A percentile compares a stretch with the other conserved stretches of the same genome.
Conservation (phyloP, 23 red algal species). For the Chondrus crispus region DNA sequence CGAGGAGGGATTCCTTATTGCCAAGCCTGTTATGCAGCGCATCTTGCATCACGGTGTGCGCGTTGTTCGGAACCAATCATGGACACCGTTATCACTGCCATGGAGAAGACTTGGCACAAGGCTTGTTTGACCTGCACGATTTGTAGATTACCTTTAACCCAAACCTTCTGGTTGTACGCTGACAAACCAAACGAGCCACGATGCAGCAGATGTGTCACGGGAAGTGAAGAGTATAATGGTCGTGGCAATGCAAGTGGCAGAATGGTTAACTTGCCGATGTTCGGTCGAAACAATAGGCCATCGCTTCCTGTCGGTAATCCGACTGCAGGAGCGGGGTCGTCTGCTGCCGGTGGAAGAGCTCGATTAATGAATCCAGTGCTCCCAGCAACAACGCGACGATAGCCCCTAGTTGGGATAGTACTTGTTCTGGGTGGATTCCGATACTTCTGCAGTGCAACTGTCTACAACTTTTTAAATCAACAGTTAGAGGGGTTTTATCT, state of each 20-base stretch:
- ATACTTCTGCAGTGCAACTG: too few species aligned
- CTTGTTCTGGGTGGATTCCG: too few species aligned
- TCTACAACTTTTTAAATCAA: too few species aligned
- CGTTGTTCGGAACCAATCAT: slow-evolving; percentile 82
- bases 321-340: neutral
- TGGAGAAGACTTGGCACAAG: slow-evolving; percentile 90
- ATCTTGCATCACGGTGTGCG: slow-evolving; percentile 83
- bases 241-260: neutral
- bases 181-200: slow-evolving; percentile 78
- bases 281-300: neutral
- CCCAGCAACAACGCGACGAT: neutral
- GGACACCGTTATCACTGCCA: slow-evolving; percentile 82
- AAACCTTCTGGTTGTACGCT: slow-evolving; percentile 86
- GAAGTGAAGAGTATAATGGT: slow-evolving; percentile 22
- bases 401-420: too few species aligned
- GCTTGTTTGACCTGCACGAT: slow-evolving; percentile 76
- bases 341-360: neutral
- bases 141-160: slow-evolving; percentile 74
- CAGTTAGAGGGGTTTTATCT: too few species aligned
- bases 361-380: slow-evolving; percentile 14
- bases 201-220: slow-evolving; percentile 85
- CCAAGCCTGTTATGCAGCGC: slow-evolving; percentile 70
- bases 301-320: neutral
- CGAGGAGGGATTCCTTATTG: slow-evolving; percentile 72
- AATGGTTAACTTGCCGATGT: slow-evolving; percentile 42